Evolutionary conservation across 129 eudicot genomes (phyloP).

Genomic region (Gnaphalium uliginosum): DNA sequence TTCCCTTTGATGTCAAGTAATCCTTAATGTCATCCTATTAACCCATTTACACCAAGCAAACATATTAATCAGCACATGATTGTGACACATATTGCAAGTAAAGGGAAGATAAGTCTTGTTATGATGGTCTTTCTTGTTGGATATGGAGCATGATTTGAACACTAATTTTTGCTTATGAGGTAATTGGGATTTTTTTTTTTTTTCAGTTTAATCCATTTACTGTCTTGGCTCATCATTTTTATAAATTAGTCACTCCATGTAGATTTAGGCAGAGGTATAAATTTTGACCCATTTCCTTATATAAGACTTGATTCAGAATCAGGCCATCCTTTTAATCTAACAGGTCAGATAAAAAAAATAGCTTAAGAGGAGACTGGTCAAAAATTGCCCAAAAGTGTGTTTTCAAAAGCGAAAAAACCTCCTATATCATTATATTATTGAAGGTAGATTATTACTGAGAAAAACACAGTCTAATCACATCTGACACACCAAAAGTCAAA

Average conservation of each 20-base stretch:
- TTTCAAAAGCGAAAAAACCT: background rate
- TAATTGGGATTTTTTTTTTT: background rate
- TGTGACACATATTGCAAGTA: background rate
- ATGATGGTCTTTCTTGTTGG: background rate
- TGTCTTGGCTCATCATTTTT: background rate
- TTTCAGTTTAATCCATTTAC: background rate
- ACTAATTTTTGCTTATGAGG: background rate
- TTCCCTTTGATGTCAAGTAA: slow-evolving; percentile 68
- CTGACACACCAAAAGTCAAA: background rate
- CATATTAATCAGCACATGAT: slow-evolving; percentile 1
- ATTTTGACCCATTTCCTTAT: background rate
- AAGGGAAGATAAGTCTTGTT: background rate
- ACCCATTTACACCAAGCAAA: slow-evolving; percentile 17
- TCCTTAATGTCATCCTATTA: slow-evolving; percentile 88
- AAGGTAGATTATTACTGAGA: background rate
- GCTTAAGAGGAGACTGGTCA: background rate
- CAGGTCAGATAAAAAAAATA: background rate
- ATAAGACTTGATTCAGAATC: background rate
- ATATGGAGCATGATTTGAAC: background rate
- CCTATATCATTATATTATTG: background rate
- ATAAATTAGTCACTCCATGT: background rate
- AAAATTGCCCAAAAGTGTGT: background rate
- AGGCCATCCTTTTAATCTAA: background rate
- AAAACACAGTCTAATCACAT: background rate
- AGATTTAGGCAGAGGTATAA: background rate